These are phyloP conservation scores for Botrytis aclada DNA, from an alignment of 2,329 filamentous ascomycete species.

Conservation along the genomic window DNA sequence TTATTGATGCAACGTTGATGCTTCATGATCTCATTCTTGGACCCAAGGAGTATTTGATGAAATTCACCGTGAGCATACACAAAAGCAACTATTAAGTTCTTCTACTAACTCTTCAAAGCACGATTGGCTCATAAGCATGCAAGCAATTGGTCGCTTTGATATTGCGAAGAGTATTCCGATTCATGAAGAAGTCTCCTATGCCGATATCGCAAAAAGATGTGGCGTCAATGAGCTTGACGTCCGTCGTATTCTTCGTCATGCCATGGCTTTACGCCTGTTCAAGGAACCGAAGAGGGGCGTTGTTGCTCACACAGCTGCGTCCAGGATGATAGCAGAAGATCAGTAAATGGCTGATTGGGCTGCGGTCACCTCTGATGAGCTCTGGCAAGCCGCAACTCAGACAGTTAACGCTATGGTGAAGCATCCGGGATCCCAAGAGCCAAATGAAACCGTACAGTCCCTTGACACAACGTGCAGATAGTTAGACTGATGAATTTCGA, in stretches of 20 bases:
- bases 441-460: constrained; percentile 3
- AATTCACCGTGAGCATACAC: background rate
- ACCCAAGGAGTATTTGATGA: background rate
- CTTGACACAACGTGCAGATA: background rate
- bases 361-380: background rate
- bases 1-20: background rate
- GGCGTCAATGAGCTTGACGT: constrained; percentile 22
- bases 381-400: background rate
- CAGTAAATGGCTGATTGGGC: constrained; percentile 18
- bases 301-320: constrained; percentile 29
- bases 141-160: constrained; percentile 28
- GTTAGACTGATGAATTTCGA: background rate
- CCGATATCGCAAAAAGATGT: constrained; percentile 26
- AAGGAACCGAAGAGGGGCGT: constrained; percentile 25
- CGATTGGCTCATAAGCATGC: constrained; percentile 19
- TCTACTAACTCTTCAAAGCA: background rate
- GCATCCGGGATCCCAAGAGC: constrained; percentile 18
- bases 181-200: constrained; percentile 26
- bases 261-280: constrained; percentile 31
- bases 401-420: constrained; percentile 20
- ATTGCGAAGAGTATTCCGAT: constrained; percentile 27
- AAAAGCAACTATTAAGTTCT: background rate
- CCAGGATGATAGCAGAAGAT: constrained; percentile 26
- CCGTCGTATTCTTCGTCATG: constrained; percentile 27
- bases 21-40: constrained; percentile 5